Base-by-base conservation (phyloP, 352 stramenopile genomes). In the Globisporangium yorkense region DNA sequence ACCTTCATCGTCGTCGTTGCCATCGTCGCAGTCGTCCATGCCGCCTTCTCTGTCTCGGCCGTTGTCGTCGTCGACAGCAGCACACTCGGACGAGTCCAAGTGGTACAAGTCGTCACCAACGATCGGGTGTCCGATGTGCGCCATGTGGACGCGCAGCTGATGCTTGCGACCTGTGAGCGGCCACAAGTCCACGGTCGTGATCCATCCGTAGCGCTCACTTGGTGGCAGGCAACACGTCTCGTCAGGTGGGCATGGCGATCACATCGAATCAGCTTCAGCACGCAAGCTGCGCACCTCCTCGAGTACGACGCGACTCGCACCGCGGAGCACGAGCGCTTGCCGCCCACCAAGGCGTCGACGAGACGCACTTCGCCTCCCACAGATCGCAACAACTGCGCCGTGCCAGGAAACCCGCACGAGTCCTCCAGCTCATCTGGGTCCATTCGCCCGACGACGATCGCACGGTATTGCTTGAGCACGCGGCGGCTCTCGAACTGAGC, bases 91-190 rank as follows among this genome's bases (percentile, higher is more conserved):
- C 24, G 24, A 27, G 31, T 35, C 1, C 31, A 3, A 16, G 46
- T 87, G 79, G 47, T 91, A 82, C 16, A 89, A 67, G 53, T 87
- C 72, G 43, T 89, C 82, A 9, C 80, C 80, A 21, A 79, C 67
- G 52, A 92, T 87, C 27, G 77, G 77, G 39, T 89, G 79, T 2
- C 77, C 74, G 15, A 83, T 56, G 31, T 47, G 60, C 15, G 77
- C 75, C 62, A 77, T 77, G 61, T 89, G 82, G 24, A 84, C 49
- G n/a, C 79, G 72, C 47, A 92, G 68, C 56, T 92, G 82, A 50
- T 92, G 82, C 63, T 79, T 84, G 35, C 80, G 65, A 1, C 82
- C 82, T 15, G 79, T 92, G 7, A 86, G 62, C 18, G 76, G 76
- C 79, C 79, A 89, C 48, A 89, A 52, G 41, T 88, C 75, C 18